Conservation (phyloP, 805 yeast genomes). For the Myxozyma geophila region DNA sequence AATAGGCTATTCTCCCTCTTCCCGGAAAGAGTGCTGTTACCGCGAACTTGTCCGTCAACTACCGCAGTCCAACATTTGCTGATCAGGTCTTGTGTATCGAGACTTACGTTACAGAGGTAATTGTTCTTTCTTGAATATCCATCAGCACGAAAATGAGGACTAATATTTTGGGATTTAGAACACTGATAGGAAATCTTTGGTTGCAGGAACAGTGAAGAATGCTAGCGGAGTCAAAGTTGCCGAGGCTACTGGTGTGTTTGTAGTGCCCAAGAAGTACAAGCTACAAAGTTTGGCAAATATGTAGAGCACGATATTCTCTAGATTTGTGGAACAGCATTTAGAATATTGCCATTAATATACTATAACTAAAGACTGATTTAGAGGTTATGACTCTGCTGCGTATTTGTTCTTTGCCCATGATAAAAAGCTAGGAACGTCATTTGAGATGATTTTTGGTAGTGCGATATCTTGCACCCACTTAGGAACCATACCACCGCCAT, state of each 20-base stretch:
- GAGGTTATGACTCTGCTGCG: constrained; percentile 4
- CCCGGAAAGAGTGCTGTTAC: constrained; percentile 30
- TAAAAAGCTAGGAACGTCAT: constrained; percentile 46
- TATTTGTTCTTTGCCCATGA: constrained; percentile 41
- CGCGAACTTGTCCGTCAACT: constrained; percentile 29
- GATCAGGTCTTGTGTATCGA: constrained; percentile 26
- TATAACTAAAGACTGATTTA: background rate
- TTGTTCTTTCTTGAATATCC: background rate
- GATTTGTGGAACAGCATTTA: constrained; percentile 5
- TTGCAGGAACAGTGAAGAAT: constrained; percentile 17
- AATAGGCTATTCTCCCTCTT: constrained; percentile 28
- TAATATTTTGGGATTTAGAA: background rate
- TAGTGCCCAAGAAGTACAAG: constrained; percentile 31
- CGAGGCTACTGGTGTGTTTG: constrained; percentile 30
- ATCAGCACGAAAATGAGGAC: background rate
- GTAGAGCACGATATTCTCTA: constrained; percentile 2
- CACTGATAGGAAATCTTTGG: constrained; percentile 27
- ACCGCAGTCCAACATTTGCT: constrained; percentile 26
- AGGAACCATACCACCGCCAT: constrained; percentile 49
- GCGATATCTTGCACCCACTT: constrained; percentile 46
- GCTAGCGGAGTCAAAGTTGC: constrained; percentile 24
- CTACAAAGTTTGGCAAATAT: constrained; percentile 21
- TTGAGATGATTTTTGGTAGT: constrained; percentile 44
- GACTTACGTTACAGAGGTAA: constrained; percentile 27
- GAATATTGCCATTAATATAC: background rate